These are phyloP conservation scores for Clarkia xantiana DNA, from an alignment of 345 rosid species.

Conservation along the genomic window DNA sequence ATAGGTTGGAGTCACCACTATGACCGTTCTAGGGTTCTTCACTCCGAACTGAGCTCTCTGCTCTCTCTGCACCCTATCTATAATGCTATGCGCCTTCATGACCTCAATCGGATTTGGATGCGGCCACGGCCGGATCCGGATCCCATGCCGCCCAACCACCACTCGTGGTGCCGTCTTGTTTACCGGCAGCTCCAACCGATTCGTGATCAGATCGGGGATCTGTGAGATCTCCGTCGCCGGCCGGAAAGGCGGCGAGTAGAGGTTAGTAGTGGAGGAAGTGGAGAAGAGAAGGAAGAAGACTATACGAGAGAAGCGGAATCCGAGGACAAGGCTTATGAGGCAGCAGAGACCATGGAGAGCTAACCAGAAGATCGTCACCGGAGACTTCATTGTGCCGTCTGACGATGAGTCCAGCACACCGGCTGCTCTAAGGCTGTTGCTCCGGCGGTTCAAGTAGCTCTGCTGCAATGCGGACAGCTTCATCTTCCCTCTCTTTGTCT, in stretches of 20 bases:
- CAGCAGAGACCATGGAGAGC: constrained; percentile 68
- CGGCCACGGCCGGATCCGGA: constrained; percentile 99
- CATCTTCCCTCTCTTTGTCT: constrained; percentile 17
- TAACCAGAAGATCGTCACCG: constrained; percentile 65
- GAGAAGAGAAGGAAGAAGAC: constrained; percentile 88
- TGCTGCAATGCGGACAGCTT: constrained; percentile 78
- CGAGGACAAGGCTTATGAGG: constrained; percentile 74
- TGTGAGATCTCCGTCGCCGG: constrained; percentile 15
- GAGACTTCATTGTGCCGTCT: constrained; percentile 45
- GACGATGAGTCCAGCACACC: constrained; percentile 48
- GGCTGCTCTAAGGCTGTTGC: constrained; percentile 40
- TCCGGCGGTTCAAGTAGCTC: constrained; percentile 70
- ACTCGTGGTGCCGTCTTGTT: constrained; percentile 47
- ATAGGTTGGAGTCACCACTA: constrained; percentile 85
- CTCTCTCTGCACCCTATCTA: constrained; percentile 82
- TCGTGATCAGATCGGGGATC: constrained; percentile 10
- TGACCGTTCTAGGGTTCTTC: constrained; percentile 43
- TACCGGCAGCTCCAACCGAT: constrained; percentile 12
- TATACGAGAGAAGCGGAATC: constrained; percentile 84
- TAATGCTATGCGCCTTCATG: constrained; percentile 81
- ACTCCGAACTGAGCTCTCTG: constrained; percentile 64
- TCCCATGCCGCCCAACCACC: constrained; percentile 94
- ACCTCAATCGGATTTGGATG: constrained; percentile 87
- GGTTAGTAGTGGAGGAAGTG: constrained; percentile 26
- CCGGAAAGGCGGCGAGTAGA: constrained; percentile 56